Conservation (phyloP, 2,329 filamentous ascomycete genomes). For the Exserohilum rostratum region DNA sequence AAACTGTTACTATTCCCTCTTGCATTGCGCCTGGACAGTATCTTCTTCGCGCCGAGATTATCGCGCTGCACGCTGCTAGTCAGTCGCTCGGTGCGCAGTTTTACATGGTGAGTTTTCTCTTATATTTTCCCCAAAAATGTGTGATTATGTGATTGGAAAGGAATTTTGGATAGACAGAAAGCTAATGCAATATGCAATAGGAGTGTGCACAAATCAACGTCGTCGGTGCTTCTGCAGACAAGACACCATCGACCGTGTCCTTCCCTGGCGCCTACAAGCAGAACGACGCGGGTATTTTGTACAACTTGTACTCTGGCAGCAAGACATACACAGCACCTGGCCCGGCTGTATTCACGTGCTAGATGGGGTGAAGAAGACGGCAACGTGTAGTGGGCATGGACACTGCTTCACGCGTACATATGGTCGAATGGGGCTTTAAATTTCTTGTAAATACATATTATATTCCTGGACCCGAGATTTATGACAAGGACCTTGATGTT, state of each 20-base stretch:
- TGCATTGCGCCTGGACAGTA: constrained; percentile 50
- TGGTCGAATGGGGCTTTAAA: too few species aligned
- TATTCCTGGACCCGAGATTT: too few species aligned
- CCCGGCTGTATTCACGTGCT: constrained; percentile 58
- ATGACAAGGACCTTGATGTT: too few species aligned
- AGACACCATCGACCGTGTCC: constrained; percentile 37
- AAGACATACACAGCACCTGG: constrained; percentile 57
- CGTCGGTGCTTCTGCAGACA: constrained; percentile 30
- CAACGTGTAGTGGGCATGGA: too few species aligned
- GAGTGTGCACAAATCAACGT: constrained; percentile 46
- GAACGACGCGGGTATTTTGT: constrained; percentile 39
- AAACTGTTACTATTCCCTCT: constrained; percentile 47
- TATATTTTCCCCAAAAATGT: constrained; percentile 1
- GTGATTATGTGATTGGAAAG: too few species aligned
- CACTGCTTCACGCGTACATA: too few species aligned
- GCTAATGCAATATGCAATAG: background rate
- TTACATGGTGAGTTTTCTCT: constrained; percentile 40
- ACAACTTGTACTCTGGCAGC: constrained; percentile 37
- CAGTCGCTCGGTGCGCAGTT: constrained; percentile 49
- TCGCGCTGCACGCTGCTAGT: constrained; percentile 50
- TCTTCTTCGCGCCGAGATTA: constrained; percentile 52
- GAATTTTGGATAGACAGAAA: constrained; percentile 28
- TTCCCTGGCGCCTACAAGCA: constrained; percentile 44
- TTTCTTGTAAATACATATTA: too few species aligned
- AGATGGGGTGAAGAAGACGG: too few species aligned